Base-by-base conservation (phyloP, 2,329 filamentous ascomycete species). In the Achaetomium macrosporum region DNA sequence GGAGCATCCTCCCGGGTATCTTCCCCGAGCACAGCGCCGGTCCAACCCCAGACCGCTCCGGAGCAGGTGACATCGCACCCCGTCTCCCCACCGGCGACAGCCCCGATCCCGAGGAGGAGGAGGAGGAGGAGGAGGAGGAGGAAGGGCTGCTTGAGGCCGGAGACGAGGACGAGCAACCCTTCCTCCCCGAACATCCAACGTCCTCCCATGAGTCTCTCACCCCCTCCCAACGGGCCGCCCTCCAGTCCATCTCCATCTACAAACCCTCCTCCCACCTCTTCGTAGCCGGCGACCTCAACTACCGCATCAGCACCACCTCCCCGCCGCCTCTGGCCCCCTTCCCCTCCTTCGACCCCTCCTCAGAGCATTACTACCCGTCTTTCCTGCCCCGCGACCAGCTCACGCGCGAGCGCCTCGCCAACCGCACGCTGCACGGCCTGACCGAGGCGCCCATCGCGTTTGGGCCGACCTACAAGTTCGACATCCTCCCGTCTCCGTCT, bases 401-500 rank as follows among this genome's bases (percentile, higher is more conserved):
- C 19, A 84, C 74, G 2, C 76, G 80, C 44, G 90, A 97, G 69
- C 82, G 81, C 48, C 69, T 69, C 5, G 83, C 83, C 1, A 82
- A 84, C 0, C 78, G 83, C 15, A 89, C 88, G 2, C 73, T 95
- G 20, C 90, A 97, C 58, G 85, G 88, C 5, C 73, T 99, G 33
- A 72, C 73, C 10, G 93, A 99, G 71, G 80, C 84, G 1, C 73
- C 78, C 1, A 82, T 97, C 54, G 70, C 69, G 4, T 99, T 97
- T 64, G 87, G 90, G 1, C 93, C 93, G 0, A 96, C 93, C 0
- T 99, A 99, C 76, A 99, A 99, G 69, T 95, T 93, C 67, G 76
- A 78, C 33, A 68, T 78, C 1, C 61, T 76, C 53, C 71, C 68
- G 1, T 19, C 25, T 16, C 29, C n/a, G 12, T 43, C 65, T 61